These are phyloP conservation scores for Mikania micrantha DNA, from an alignment of 129 eudicot genomes.

Conservation along the genomic window DNA sequence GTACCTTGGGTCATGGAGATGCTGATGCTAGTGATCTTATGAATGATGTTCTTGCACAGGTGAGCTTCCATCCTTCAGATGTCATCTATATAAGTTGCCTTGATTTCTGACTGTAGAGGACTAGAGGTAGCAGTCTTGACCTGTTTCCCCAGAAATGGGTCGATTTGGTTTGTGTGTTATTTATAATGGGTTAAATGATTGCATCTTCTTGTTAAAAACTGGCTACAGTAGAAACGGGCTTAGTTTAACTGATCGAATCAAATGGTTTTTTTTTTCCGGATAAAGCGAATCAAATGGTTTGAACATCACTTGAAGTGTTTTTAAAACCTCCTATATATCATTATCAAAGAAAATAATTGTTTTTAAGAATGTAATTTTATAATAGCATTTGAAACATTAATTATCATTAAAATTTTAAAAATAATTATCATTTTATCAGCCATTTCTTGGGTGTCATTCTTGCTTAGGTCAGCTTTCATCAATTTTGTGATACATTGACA, in stretches of 20 bases:
- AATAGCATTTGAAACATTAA: too few relatives aligned
- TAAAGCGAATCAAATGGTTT: not conserved
- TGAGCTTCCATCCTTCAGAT: constrained; percentile 20
- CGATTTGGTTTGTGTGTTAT: not conserved
- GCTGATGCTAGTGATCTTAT: constrained; percentile 97
- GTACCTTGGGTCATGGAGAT: constrained; percentile 87
- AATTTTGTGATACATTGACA: constrained; percentile 9
- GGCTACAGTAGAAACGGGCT: not conserved
- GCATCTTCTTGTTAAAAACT: not conserved
- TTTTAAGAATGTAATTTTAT: too few relatives aligned
- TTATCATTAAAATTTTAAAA: too few relatives aligned
- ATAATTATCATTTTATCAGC: too few relatives aligned
- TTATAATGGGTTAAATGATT: not conserved
- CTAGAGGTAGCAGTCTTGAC: not conserved
- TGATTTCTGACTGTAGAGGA: constrained; percentile 1
- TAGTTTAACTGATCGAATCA: too few relatives aligned
- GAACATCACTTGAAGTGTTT: not conserved
- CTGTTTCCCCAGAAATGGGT: not conserved
- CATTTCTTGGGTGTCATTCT: constrained; percentile 43
- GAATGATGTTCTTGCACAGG: constrained; percentile 99
- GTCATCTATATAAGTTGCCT: constrained; percentile 7
- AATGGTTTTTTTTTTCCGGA: too few relatives aligned
- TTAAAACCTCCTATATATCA: not conserved
- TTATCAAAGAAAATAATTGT: not conserved
- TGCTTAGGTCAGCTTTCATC: constrained; percentile 62